Evolutionary conservation across 2,329 filamentous ascomycete genomes (phyloP), one percentile per base, ranked within the genome.

Genomic region (Claviceps cyperi): DNA sequence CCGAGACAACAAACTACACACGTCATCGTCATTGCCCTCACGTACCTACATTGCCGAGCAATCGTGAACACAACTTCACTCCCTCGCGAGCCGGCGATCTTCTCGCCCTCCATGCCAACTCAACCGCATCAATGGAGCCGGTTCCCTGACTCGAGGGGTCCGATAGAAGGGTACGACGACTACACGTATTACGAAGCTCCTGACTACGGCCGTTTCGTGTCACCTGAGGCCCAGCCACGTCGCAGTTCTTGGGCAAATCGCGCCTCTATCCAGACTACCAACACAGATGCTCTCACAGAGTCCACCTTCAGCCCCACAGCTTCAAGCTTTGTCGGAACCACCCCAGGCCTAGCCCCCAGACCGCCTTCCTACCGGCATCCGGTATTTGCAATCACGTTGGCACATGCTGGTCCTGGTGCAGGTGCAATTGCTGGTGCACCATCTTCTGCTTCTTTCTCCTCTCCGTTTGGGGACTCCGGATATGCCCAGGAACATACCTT

Each of bases 261-360:
- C 54, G 65, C 63, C 52, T 82, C 78, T 21, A 64, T 69, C 51
- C 78, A 80, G 66, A 80, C 77, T 50, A 66, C 70, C 58, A 68
- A 64, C 58, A 76, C 75, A 52, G 75, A 78, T 54, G 70, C 73
- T 56, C 69, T 69, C 50, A 77, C 77, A 56, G 74, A 80, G 52
- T 77, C 77, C 47, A 80, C 77, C 45, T 70, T 75, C 59, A 80
- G 75, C 57, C 76, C 78, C 41, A 71, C 70, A 43, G 62, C 68
- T 49, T 71, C 76, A 32, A 74, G 64, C 58, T 75, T 77, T 58
- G 65, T 65, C 43, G 68, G 64, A 58, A 65, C 65, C 44, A 68
- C 63, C 50, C 67, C 72, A 56, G 77, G 76, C 24, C 69, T 81
- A 53, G 73, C 77, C 56, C 77, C 78, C 48, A 72, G 77, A 51